Evolutionary conservation across 495 filamentous ascomycete genomes (phyloP), one percentile per base, ranked within the genome.

Genomic region (Oleoguttula mirabilis): DNA sequence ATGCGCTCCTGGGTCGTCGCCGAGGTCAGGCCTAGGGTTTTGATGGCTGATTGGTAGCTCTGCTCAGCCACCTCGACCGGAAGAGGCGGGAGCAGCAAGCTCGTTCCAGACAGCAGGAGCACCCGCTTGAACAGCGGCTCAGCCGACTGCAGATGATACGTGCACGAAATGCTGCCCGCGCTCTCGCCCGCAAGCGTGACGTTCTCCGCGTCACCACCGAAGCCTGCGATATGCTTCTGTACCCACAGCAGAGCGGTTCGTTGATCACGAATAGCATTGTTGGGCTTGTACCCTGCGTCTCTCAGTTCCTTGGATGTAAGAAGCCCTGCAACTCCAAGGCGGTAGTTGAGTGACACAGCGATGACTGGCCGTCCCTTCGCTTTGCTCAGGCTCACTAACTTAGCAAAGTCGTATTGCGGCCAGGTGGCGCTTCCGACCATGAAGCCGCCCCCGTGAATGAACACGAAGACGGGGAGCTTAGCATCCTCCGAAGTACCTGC

Each of bases 21-120:
- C 41, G 57, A 50, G 3, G 50, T 42, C 14, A 69, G 51, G 4
- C 63, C 66, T 14, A 68, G 43, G 1, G 57, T 58, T 27, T 56
- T 49, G 6, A 67, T 54, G 7, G 58, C 57, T 17, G 45, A 45
- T 11, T 53, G n/a, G 42, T 68, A 70, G n/a, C 54, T 58, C 15
- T 54, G 32, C 32, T 69, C 65, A 8, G 63, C 57, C 3, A 48
- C 46, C 0, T 52, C 52, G 17, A 55, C 55, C 1, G 59, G 49
- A 11, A 66, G 37, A 0, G 62, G 52, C n/a, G 46, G 47, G 0
- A 55, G 32, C 19, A 65, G 50, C 10, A 65, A 39, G 6, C 57
- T 59, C 21, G 62, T 60, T 0, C 66, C 66, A 30, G 57, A 59
- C 61, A 68, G 63, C 10, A 48, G 32, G 40, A 67, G 63, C 1